A percentile compares a stretch with the other conserved stretches of the same genome.
These are phyloP conservation scores for Fonsecaea pedrosoi DNA, from an alignment of 2,329 filamentous ascomycete species.

Conservation along the genomic window DNA sequence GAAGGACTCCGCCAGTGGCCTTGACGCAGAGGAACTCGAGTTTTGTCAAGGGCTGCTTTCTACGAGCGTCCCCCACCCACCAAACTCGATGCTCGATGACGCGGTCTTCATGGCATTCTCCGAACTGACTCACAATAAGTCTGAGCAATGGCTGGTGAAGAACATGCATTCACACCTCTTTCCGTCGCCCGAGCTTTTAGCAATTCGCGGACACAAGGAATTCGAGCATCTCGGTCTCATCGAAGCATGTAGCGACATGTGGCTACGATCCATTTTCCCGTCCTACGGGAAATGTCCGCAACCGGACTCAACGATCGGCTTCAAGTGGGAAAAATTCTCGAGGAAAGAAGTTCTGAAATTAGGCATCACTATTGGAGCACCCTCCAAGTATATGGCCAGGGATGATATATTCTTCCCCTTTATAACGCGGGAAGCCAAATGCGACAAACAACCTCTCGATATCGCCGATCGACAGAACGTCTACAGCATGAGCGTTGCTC, in stretches of 20 bases:
- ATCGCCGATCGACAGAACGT: slow-evolving; percentile 43
- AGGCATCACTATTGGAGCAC: not conserved
- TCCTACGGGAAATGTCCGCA: slow-evolving; percentile 18
- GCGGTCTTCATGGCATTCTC: slow-evolving; percentile 5
- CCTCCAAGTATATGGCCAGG: not conserved
- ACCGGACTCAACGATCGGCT: slow-evolving; percentile 16
- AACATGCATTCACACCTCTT: slow-evolving; percentile 20
- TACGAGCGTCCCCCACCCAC: too few relatives aligned
- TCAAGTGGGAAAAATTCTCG: slow-evolving; percentile 5
- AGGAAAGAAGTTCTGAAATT: not conserved
- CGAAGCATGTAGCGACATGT: slow-evolving; percentile 15
- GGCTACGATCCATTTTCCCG: slow-evolving; percentile 17
- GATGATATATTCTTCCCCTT: not conserved
- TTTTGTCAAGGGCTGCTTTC: too few relatives aligned
- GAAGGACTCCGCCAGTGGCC: too few relatives aligned
- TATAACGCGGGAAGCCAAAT: slow-evolving; percentile 52
- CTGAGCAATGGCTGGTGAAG: slow-evolving; percentile 19
- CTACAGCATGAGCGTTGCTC: slow-evolving; percentile 45
- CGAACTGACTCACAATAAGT: slow-evolving; percentile 16
- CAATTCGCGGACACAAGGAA: not conserved
- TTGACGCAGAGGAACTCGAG: too few relatives aligned
- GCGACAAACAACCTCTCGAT: slow-evolving; percentile 46
- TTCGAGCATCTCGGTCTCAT: slow-evolving; percentile 11
- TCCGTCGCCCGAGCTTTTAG: slow-evolving; percentile 18
- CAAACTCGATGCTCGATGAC: too few relatives aligned